Base-by-base conservation (phyloP, 306 rosid species). In the Comarum palustre region DNA sequence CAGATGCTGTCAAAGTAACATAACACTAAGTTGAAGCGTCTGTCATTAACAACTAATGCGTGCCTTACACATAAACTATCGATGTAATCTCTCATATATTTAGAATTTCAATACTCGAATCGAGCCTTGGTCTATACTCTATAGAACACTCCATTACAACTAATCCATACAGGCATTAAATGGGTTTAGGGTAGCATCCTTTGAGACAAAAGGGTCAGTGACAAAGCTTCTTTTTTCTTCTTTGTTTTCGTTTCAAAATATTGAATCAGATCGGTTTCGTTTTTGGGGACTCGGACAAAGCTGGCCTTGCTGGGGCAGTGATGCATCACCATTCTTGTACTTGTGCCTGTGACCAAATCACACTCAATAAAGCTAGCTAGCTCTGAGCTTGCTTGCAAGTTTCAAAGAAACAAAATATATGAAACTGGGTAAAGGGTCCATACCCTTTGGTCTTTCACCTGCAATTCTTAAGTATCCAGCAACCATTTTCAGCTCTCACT, bases 301-400 rank as follows among this genome's bases (percentile, higher is more conserved):
- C 45, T 41, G 45, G 32, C 19, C 12, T 71, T n/a, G 58, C 16
- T 61, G 67, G 75, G 22, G 12, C 66, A 70, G 75, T 25, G 43
- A 9, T 9, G 50, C 51, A 24, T 52, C 51, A 8, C 39, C 66
- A 10, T 57, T 41, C 5, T 57, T 15, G 67, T 41, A 24, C 67
- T 57, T 16, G 67, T 1, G 38, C 20, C 11, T 42, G 11, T 11
- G 75, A 57, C 31, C 67, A 41, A 71, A 71, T 22, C 29, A 55
- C 32, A 20, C 47, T 17, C 5, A 29, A 54, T 16, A 61, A 36
- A 48, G 20, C 73, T 2, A 48, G 20, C 73, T 2, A 52, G 12
- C 9, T 52, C 74, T 24, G 52, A 8, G 16, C 13, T 41, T 46
- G 51, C 38, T 54, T 24, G 29, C 66, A 24, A 22, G 25, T 64